Base-by-base conservation (phyloP, 345 rosid species). In the Populus ilicifolia region DNA sequence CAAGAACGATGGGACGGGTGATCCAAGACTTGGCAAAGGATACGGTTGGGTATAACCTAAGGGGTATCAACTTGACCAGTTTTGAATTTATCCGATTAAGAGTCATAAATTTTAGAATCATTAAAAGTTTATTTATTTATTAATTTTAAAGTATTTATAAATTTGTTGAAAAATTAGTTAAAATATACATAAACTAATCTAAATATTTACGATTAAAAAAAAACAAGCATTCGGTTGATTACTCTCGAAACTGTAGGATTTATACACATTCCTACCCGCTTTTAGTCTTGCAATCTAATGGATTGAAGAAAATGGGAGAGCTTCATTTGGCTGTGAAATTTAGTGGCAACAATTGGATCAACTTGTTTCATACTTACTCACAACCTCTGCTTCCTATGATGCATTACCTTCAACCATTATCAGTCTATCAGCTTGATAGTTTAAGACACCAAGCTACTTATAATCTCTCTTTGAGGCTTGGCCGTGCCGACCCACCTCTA, bases 281-380 rank as follows among this genome's bases (percentile, higher is more conserved):
- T 11, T 64, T 87, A 9, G 83, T 87, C 52, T 74, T 87, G 30
- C 78, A 82, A 70, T 73, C 84, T 1, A 76, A 82, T 8, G 89
- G 89, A 29, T 82, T 86, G 59, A 84, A 84, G 77, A 84, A 84
- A 39, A 86, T 84, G 85, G 89, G 87, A 8, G 89, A 86, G 66
- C 74, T 84, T 67, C 87, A 84, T 70, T 81, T 87, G 8, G 87
- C 86, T 35, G 81, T 87, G 74, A 70, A 74, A 17, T 85, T 85
- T 61, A 75, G 84, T 6, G 76, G 84, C 44, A 59, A 72, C 2
- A 82, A 87, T n/a, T 82, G 62, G 76, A 20, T 73, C 3, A 84
- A 82, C 65, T 78, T 84, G 86, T 78, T 87, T 67, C 83, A 78
- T 68, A 75, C 75, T 46, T 87, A 79, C 75, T 46, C 84, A 80